phyloP scores from a whole-genome alignment of 2,329 filamentous ascomycete genomes.

The Colletotrichum spinosum region DNA sequence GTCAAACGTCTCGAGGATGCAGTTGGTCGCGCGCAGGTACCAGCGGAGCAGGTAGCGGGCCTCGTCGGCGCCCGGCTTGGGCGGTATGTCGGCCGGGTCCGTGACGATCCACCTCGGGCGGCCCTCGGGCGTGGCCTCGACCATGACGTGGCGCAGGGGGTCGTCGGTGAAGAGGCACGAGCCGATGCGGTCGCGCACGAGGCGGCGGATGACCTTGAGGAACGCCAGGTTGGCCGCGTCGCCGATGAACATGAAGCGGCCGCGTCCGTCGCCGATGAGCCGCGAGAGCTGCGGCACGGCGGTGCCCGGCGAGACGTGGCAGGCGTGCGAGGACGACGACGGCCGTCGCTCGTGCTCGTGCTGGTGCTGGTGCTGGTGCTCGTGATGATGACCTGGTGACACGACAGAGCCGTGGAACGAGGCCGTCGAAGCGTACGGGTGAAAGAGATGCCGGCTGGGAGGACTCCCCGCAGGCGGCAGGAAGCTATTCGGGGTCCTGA shows the following conservation, averaged over 20 bases:
- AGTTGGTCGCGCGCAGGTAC: conserved; percentile 45
- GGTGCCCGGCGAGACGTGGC: conserved; percentile 26
- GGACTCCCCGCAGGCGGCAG: neutral
- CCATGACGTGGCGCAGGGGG: conserved; percentile 47
- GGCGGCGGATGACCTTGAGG: conserved; percentile 48
- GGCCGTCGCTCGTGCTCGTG: conserved; percentile 1
- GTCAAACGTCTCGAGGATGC: conserved; percentile 48
- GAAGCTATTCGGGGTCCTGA: conserved; percentile 7
- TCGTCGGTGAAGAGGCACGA: conserved; percentile 48
- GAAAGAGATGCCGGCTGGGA: conserved; percentile 9
- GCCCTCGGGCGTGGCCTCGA: conserved; percentile 47
- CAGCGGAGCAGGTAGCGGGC: conserved; percentile 45
- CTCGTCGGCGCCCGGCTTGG: conserved; percentile 40
- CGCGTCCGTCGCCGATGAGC: conserved; percentile 47
- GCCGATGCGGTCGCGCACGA: conserved; percentile 46
- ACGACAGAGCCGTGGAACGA: conserved; percentile 6
- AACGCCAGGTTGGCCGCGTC: conserved; percentile 50
- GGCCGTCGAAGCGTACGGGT: neutral
- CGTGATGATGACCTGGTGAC: neutral
- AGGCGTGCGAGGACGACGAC: conserved; percentile 11
- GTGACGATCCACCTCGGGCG: conserved; percentile 42
- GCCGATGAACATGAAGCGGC: conserved; percentile 51
- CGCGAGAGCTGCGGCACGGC: conserved; percentile 43
- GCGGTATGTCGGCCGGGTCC: conserved; percentile 37
- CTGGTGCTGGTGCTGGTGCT: neutral